Percentiles rank a stretch among this genome's conserved stretches.
Conservation (phyloP, 225 moss, liverwort and hornwort species). For the Physcomitrium patens region DNA sequence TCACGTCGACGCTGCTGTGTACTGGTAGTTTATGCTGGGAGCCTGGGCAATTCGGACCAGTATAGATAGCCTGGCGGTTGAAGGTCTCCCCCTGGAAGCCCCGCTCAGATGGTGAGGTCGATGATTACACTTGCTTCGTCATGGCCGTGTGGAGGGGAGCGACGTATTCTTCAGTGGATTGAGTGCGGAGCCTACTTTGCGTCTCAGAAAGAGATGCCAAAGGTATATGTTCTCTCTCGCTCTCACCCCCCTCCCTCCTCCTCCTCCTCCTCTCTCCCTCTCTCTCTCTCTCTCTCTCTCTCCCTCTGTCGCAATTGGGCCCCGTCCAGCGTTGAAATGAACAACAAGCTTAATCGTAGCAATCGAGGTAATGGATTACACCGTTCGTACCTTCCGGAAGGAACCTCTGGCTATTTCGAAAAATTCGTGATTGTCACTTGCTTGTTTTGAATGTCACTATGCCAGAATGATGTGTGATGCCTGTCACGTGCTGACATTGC, state of each 20-base stretch:
- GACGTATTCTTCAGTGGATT: background rate
- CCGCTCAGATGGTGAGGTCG: background rate
- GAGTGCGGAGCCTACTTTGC: background rate
- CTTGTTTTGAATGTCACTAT: background rate
- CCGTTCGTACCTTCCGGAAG: background rate
- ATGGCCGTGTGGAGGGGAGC: conserved; percentile 27
- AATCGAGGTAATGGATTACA: background rate
- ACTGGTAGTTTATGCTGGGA: conserved; percentile 14
- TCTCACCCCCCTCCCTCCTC: background rate
- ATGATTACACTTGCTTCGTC: background rate
- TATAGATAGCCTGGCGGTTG: conserved; percentile 35
- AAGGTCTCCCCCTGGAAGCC: conserved; percentile 24
- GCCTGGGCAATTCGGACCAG: background rate
- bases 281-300: background rate
- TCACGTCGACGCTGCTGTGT: conserved; percentile 27
- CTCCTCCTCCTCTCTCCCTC: no score
- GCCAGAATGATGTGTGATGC: background rate
- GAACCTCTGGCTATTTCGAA: background rate
- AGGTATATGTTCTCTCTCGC: background rate
- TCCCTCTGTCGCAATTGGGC: background rate
- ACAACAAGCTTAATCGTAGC: background rate
- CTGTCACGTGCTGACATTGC: background rate
- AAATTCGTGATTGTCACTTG: background rate
- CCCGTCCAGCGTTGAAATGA: background rate
- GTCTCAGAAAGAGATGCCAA: background rate